These are phyloP conservation scores for Urostyla sp. DNA, from an alignment of 73 alveolate genomes.

Conservation along the genomic window DNA sequence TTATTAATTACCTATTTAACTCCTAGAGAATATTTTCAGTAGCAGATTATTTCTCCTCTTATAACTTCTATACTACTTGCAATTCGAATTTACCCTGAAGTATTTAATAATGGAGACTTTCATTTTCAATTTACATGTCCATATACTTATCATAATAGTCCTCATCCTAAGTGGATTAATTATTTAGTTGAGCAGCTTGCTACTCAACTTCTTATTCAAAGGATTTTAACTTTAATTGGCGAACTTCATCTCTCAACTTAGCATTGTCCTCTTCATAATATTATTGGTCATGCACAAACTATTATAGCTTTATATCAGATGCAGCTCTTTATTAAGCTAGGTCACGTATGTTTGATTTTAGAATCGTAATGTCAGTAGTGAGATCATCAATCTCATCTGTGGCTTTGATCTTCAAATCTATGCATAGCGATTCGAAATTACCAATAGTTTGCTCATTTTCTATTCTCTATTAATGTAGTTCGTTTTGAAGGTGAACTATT, in stretches of 20 bases:
- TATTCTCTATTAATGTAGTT: conserved; percentile 25
- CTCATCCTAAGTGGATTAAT: no score
- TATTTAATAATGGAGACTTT: no score
- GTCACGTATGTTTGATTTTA: not conserved
- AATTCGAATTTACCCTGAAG: no score
- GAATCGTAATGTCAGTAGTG: conserved; percentile 5
- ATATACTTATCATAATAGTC: no score
- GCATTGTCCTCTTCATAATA: conserved; percentile 26
- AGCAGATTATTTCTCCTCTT: no score
- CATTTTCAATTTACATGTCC: no score
- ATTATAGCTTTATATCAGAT: not conserved
- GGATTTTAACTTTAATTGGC: not conserved
- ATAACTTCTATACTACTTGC: no score
- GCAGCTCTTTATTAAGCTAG: not conserved
- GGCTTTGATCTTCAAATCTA: conserved; percentile 48
- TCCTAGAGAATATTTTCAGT: no score
- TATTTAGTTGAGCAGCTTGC: no score
- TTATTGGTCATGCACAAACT: not conserved
- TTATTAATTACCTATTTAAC: no score
- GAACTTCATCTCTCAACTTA: not conserved
- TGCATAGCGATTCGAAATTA: conserved; percentile 26
- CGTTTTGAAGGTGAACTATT: conserved; percentile 11
- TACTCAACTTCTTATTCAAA: not conserved
- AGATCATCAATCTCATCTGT: conserved; percentile 53
- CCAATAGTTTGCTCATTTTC: conserved; percentile 50